A percentile compares a stretch with the other conserved stretches of the same genome.
Evolutionary conservation across 2,329 filamentous ascomycete genomes (phyloP).

Genomic region (Tolypocladium endophyticum): DNA sequence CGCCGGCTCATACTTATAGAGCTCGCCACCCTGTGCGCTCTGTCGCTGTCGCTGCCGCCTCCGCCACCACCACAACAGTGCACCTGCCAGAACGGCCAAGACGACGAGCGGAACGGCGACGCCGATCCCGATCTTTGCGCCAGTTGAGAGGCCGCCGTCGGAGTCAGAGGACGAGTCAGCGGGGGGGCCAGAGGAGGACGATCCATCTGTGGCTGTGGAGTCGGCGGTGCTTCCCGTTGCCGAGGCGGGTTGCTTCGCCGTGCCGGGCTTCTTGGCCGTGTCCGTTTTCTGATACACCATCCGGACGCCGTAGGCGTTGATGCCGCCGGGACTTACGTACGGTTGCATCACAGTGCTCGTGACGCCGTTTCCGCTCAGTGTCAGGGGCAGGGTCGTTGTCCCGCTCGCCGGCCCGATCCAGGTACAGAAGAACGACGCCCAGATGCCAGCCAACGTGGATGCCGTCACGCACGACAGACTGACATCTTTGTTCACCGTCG

Average conservation of each 20-base stretch:
- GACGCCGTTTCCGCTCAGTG: slow-evolving; percentile 9
- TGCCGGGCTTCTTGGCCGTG: slow-evolving; percentile 4
- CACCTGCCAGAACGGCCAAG: slow-evolving; percentile 11
- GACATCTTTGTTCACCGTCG: slow-evolving; percentile 12
- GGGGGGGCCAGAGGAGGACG: neutral
- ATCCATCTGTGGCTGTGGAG: neutral
- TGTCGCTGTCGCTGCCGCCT: neutral
- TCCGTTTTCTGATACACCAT: slow-evolving; percentile 24
- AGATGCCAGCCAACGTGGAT: slow-evolving; percentile 9
- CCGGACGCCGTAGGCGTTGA: slow-evolving; percentile 22
- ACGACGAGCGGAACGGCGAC: slow-evolving; percentile 18
- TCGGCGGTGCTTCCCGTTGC: neutral
- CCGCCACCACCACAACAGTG: slow-evolving; percentile 17
- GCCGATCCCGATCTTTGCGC: slow-evolving; percentile 16
- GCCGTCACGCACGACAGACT: slow-evolving; percentile 17
- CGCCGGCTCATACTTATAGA: neutral
- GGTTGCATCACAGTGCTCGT: slow-evolving; percentile 10
- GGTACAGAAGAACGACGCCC: slow-evolving; percentile 19
- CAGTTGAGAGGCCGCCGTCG: slow-evolving; percentile 9
- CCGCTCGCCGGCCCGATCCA: slow-evolving; percentile 19
- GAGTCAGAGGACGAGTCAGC: too few species aligned
- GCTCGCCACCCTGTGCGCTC: neutral
- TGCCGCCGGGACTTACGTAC: slow-evolving; percentile 12
- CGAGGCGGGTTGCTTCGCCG: neutral
- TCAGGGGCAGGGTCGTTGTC: slow-evolving; percentile 14